Evolutionary conservation across 2,329 filamentous ascomycete genomes (phyloP).

Genomic region (Phoma sp.): DNA sequence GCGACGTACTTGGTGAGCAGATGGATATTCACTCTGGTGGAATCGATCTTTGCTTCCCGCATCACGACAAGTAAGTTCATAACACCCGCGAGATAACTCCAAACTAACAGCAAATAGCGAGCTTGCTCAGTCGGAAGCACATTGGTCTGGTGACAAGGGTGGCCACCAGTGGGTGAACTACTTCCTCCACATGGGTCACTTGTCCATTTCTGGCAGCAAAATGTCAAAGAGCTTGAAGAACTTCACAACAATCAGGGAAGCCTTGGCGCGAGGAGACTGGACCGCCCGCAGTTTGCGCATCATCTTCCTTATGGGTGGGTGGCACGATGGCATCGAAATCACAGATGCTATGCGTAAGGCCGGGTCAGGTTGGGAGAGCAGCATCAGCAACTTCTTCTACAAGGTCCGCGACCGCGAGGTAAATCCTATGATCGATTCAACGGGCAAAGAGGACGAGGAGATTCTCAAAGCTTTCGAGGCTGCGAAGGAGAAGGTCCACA

Average conservation of each 20-base stretch:
- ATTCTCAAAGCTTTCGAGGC: slow-evolving; percentile 59
- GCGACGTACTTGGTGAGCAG: slow-evolving; percentile 79
- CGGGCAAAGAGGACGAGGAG: slow-evolving; percentile 48
- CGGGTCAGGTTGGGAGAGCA: slow-evolving; percentile 80
- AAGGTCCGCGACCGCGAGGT: slow-evolving; percentile 61
- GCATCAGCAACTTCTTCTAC: slow-evolving; percentile 74
- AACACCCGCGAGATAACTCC: no score
- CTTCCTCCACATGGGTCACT: slow-evolving; percentile 93
- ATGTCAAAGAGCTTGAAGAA: slow-evolving; percentile 98
- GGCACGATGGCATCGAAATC: slow-evolving; percentile 92
- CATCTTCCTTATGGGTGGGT: slow-evolving; percentile 85
- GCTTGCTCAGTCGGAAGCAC: slow-evolving; percentile 88
- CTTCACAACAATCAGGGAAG: slow-evolving; percentile 90
- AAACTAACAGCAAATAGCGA: no score
- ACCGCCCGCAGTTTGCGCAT: slow-evolving; percentile 82
- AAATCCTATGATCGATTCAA: slow-evolving; percentile 41
- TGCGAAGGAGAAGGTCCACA: slow-evolving; percentile 65
- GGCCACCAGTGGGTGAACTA: slow-evolving; percentile 86
- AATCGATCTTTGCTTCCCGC: slow-evolving; percentile 87
- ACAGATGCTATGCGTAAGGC: slow-evolving; percentile 80
- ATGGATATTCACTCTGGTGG: slow-evolving; percentile 96
- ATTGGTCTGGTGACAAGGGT: slow-evolving; percentile 62
- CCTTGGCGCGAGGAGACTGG: slow-evolving; percentile 72
- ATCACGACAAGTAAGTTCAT: slow-evolving; percentile 69
- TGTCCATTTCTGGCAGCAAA: slow-evolving; percentile 88